Base-by-base conservation (phyloP, 176 grass and related monocot genomes). In the Ensete ventricosum region DNA sequence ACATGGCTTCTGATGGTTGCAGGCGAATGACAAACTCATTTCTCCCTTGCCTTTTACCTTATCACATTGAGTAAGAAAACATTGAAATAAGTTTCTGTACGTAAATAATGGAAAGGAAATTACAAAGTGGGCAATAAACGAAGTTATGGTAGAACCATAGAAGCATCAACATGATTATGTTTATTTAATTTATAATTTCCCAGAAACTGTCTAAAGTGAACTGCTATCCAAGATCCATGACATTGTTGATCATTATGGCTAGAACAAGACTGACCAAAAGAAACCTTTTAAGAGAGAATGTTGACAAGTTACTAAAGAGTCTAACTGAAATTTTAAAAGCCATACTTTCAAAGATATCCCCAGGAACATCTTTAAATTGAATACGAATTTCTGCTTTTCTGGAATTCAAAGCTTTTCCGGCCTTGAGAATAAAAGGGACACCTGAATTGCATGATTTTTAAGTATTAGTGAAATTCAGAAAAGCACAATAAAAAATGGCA, bases 361-460 rank as follows among this genome's bases (percentile, higher is more conserved):
- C 96, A 80, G 96, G 96, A 79, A 99, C 96, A 95, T 99, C 96
- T 76, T 99, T 99, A 81, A 99, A 99, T 68, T 99, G 96, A 78
- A 99, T 88, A 77, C 96, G 90, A 79, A 99, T 82, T 95, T 99
- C 96, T 53, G 91, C 96, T 95, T 99, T 99, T 57, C 84, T 99
- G 14, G 88, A 95, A 76, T 59, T 94, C 55, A 99, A 80, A 82
- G 91, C 88, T 95, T 99, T 99, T 77, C 96, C 96, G 63, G 96
- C 96, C 83, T 99, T 99, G 71, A 99, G 86, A 78, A 99, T 99
- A 82, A 99, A 92, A 67, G 96, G 96, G 75, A 99, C 96, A 82
- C 96, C 96, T 99, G 83, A 63, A 73, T 21, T 64, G 52, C 72
- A 86, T 76, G 76, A 77, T 67, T 87, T 77, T 76, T 59, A 77